These are phyloP conservation scores for Ambrosia artemisiifolia DNA, from an alignment of 129 eudicot genomes.

Conservation along the genomic window DNA sequence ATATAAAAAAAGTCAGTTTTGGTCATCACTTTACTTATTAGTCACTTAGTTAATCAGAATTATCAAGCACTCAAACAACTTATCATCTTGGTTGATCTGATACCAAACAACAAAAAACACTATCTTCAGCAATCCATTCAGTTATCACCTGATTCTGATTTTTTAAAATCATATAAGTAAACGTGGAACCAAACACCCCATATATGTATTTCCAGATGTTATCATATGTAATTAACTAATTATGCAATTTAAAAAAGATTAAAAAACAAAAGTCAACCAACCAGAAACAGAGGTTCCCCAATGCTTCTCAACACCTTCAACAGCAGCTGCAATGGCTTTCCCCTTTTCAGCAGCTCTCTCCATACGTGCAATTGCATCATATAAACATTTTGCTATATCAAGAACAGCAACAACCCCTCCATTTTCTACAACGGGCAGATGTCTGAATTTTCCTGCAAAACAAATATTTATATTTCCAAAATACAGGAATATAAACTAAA, in stretches of 20 bases:
- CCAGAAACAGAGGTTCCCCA: constrained; percentile 89
- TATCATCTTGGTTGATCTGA: background rate
- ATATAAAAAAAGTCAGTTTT: background rate
- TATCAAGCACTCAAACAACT: background rate
- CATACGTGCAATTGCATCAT: constrained; percentile 96
- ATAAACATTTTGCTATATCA: constrained; percentile 91
- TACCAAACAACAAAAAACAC: background rate
- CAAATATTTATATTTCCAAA: constrained; percentile 1
- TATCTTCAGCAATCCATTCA: background rate
- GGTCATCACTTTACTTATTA: too few species aligned
- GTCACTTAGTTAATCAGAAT: background rate
- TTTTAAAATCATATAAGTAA: background rate
- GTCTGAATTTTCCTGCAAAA: constrained; percentile 88
- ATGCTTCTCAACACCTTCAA: constrained; percentile 97
- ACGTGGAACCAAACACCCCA: background rate
- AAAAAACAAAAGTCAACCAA: constrained; percentile 25
- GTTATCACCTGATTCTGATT: background rate
- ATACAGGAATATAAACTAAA: background rate
- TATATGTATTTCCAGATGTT: background rate
- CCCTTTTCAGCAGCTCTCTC: constrained; percentile 99
- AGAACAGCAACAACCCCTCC: constrained; percentile 96
- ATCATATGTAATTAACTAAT: background rate
- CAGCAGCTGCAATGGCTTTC: constrained; percentile 98
- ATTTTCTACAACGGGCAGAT: constrained; percentile 90
- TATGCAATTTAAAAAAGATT: background rate